Base-by-base conservation (phyloP, 495 filamentous ascomycete species). In the Monascus purpureus region DNA sequence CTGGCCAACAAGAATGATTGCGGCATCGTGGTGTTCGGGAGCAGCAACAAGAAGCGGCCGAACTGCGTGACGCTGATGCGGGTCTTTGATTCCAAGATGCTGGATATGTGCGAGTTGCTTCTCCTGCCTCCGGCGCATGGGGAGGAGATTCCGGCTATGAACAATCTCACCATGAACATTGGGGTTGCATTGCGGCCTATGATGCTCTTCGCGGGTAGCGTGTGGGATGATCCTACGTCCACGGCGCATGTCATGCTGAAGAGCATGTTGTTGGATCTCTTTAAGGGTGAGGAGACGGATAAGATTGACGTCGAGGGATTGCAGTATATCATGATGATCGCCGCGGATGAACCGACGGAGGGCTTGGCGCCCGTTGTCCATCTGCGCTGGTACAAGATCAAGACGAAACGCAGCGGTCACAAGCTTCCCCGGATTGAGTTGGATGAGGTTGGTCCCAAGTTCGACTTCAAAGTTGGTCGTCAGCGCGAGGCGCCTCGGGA, bases 1-100 rank as follows among this genome's bases (percentile, higher is more conserved):
- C 80, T 96, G 61, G 77, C 76, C 39, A 73, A 83, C 46, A 97
- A 96, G 66, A 97, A 97, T 52, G 90, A 97, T 58, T 74, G 82
- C 43, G 76, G 76, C 4, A 52, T 90, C 13, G 61, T 85, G 8
- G 71, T 88, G 33, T 88, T 90, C 45, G 82, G 74, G 16, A 77
- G 70, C 50, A 75, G 77, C 60, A 80, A 63, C 53, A 97, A 96
- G 68, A 97, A 97, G 65, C 72, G 90, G 12, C 90, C 88, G 7
- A 83, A 96, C 53, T 77, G 73, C 36, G 51, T 97, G 42, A 94
- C 84, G 1, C 57, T 94, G n/a, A 62, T 74, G 17, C 74, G 90
- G 31, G 79, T 77, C 12, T 96, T 93, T 49, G 68, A 74, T 50
- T 67, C 79, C 57, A 80, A 83, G 60, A 67, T 94, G 15, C 70